Evolutionary conservation across 768 basidiomycete genomes (phyloP).

Genomic region (Clavaria fumosa): DNA sequence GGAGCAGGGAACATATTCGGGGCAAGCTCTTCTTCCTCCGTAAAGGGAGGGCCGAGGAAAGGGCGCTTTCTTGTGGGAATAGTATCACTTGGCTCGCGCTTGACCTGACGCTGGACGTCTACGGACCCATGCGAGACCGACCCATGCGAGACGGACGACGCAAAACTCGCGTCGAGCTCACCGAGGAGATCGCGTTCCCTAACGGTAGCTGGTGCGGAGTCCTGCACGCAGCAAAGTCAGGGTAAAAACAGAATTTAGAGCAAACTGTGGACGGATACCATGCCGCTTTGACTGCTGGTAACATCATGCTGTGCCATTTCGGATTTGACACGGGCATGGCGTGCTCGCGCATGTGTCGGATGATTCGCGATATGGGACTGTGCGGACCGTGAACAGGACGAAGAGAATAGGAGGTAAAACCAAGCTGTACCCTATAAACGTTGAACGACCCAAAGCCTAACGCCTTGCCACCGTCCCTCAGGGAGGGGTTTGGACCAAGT

Average conservation of each 20-base stretch:
- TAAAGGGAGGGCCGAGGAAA: constrained; percentile 14
- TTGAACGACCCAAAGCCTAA: constrained; percentile 32
- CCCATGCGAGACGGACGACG: neutral
- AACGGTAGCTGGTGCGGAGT: too few species aligned
- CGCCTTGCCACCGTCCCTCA: constrained; percentile 24
- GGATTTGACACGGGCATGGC: constrained; percentile 15
- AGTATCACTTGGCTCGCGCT: constrained; percentile 18
- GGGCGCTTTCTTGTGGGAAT: constrained; percentile 24
- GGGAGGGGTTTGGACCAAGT: neutral
- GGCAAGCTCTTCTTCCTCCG: constrained; percentile 2
- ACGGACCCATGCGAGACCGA: too few species aligned
- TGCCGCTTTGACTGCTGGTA: neutral
- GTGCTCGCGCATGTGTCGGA: constrained; percentile 15
- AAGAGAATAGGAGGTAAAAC: constrained; percentile 3
- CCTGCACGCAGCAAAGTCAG: too few species aligned
- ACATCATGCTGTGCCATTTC: constrained; percentile 5
- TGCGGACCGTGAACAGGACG: constrained; percentile 3
- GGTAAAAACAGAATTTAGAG: too few species aligned
- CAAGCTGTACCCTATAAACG: constrained; percentile 28
- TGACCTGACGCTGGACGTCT: constrained; percentile 9
- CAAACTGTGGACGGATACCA: too few species aligned
- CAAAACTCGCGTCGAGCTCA: constrained; percentile 3
- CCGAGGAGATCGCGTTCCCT: too few species aligned
- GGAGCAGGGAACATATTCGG: neutral
- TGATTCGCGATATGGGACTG: constrained; percentile 20